A percentile compares a stretch with the other conserved stretches of the same genome.
Evolutionary conservation across 1,139 yeast genomes (phyloP).

Genomic region (Fermentozyma sake): DNA sequence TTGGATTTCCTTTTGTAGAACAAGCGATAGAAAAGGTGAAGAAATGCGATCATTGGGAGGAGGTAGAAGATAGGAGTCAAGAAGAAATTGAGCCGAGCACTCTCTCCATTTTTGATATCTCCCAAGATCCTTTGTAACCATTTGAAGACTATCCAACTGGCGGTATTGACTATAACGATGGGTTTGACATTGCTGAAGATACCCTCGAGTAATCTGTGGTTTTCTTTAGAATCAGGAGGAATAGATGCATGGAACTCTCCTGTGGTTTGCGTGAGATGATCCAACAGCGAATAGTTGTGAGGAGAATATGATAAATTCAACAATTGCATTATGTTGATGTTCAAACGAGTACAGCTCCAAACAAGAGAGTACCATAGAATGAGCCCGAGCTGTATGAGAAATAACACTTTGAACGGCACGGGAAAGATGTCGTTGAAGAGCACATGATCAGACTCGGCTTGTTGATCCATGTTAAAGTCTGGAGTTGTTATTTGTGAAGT

Average conservation of each 20-base stretch:
- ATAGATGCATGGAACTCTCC: slow-evolving; percentile 34
- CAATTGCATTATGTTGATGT: slow-evolving; percentile 35
- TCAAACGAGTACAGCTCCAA: slow-evolving; percentile 13
- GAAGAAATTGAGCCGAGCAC: too few relatives aligned
- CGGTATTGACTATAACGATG: slow-evolving; percentile 15
- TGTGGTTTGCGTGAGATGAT: slow-evolving; percentile 13
- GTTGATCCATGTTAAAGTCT: too few relatives aligned
- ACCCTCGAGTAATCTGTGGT: slow-evolving; percentile 27
- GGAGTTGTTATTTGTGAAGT: too few relatives aligned
- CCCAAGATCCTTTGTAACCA: slow-evolving; percentile 10
- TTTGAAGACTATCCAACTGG: slow-evolving; percentile 11
- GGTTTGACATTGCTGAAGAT: slow-evolving; percentile 25
- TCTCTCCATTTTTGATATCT: too few relatives aligned
- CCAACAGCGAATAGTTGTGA: slow-evolving; percentile 32
- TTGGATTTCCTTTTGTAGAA: slow-evolving; percentile 8
- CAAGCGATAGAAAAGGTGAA: slow-evolving; percentile 8
- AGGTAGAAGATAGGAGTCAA: slow-evolving; percentile 1
- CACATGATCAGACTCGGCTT: too few relatives aligned
- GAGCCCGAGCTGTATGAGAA: slow-evolving; percentile 29
- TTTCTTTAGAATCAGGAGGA: slow-evolving; percentile 30
- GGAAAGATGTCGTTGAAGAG: slow-evolving; percentile 20
- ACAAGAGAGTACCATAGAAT: slow-evolving; percentile 33
- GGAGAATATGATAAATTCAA: slow-evolving; percentile 35
- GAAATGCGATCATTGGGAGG: slow-evolving; percentile 8
- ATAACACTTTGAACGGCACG: slow-evolving; percentile 34